Conservation (phyloP, 2,329 filamentous ascomycete species). For the Fusarium poae region DNA sequence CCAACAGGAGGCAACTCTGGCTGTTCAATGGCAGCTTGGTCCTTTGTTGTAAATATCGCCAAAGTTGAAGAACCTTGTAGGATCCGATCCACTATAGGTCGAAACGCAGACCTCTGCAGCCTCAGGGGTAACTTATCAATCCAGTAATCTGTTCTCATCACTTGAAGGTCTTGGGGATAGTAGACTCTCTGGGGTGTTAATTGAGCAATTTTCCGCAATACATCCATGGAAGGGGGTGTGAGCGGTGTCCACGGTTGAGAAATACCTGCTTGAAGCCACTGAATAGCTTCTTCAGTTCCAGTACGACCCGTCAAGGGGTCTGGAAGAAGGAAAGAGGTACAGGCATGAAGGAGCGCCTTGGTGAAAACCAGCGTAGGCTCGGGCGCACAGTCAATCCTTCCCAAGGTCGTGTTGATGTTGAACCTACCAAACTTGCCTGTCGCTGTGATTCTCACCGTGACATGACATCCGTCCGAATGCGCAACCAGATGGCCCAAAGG, state of each 20-base stretch:
- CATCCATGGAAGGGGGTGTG: background rate
- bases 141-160: slow-evolving; percentile 55
- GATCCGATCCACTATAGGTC: slow-evolving; percentile 51
- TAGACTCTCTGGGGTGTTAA: slow-evolving; percentile 53
- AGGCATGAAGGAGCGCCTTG: slow-evolving; percentile 70
- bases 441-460: slow-evolving; percentile 49
- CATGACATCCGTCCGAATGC: slow-evolving; percentile 37
- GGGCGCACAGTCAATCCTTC: slow-evolving; percentile 67
- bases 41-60: slow-evolving; percentile 40
- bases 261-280: slow-evolving; percentile 62
- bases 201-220: slow-evolving; percentile 28
- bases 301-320: slow-evolving; percentile 71
- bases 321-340: slow-evolving; percentile 68
- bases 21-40: slow-evolving; percentile 14
- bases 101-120: slow-evolving; percentile 55
- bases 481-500: slow-evolving; percentile 58
- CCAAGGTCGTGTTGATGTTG: slow-evolving; percentile 66
- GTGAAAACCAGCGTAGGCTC: slow-evolving; percentile 67
- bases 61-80: slow-evolving; percentile 49
- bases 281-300: slow-evolving; percentile 70
- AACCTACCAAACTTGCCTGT: slow-evolving; percentile 62
- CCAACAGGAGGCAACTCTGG: slow-evolving; percentile 22
- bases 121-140: slow-evolving; percentile 44
- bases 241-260: slow-evolving; percentile 64
- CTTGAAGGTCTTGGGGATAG: slow-evolving; percentile 53